phyloP scores from a whole-genome alignment of 495 filamentous ascomycete species.

The Penicillium pulvis region DNA sequence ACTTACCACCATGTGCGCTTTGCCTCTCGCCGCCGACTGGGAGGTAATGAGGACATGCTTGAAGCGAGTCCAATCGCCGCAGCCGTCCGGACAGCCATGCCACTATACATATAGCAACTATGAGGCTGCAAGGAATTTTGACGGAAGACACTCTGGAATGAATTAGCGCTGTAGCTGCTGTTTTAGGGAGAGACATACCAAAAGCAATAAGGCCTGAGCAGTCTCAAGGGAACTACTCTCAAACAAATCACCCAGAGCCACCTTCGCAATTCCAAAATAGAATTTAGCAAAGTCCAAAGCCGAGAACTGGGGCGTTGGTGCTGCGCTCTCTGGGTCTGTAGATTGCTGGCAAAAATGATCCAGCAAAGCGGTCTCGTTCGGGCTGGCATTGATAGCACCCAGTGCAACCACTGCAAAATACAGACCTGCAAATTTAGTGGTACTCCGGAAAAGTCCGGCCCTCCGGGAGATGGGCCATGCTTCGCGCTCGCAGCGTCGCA shows the following conservation, averaged over 20 bases:
- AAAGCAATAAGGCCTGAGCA: conserved; percentile 27
- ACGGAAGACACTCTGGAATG: conserved; percentile 22
- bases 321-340: not conserved
- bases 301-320: conserved; percentile 9
- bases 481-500: conserved; percentile 27
- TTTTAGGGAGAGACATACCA: conserved; percentile 15
- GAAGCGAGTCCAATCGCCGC: conserved; percentile 30
- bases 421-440: conserved; percentile 22
- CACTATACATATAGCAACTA: conserved; percentile 23
- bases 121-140: conserved; percentile 30
- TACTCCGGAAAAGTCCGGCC: conserved; percentile 15
- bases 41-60: conserved; percentile 25
- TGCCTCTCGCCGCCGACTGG: conserved; percentile 20
- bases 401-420: conserved; percentile 31
- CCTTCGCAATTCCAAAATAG: conserved; percentile 27
- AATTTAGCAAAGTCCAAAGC: conserved; percentile 29
- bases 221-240: conserved; percentile 29
- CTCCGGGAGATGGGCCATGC: conserved; percentile 19
- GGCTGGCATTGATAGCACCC: conserved; percentile 22
- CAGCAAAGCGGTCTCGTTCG: conserved; percentile 23
- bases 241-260: conserved; percentile 28
- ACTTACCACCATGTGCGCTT: conserved; percentile 32
- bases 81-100: conserved; percentile 31
- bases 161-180: not conserved
- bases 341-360: conserved; percentile 26